Conservation (phyloP, 108 stramenopile genomes). For the Fragilariopsis cylindrus region DNA sequence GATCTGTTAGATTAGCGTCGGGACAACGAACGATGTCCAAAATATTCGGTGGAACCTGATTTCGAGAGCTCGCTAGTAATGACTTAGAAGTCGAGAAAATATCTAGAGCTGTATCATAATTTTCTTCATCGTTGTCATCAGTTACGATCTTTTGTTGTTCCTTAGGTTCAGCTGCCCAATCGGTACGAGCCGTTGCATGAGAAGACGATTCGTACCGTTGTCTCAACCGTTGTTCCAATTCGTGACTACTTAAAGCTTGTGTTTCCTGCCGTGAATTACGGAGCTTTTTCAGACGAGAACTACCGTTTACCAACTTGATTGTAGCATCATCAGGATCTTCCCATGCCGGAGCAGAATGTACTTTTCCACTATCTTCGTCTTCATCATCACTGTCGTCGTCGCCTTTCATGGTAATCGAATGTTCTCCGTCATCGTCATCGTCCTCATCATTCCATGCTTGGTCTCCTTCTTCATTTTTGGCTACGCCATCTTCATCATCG, state of each 20-base stretch:
- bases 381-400: constrained; percentile 14
- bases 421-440: constrained; percentile 19
- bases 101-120: constrained; percentile 31
- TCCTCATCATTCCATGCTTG: constrained; percentile 17
- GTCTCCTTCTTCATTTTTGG: not conserved
- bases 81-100: constrained; percentile 27
- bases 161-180: constrained; percentile 61
- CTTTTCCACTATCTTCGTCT: not conserved
- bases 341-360: constrained; percentile 37
- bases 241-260: constrained; percentile 41
- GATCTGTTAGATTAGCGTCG: constrained; percentile 86
- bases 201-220: constrained; percentile 66
- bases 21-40: constrained; percentile 67
- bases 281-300: constrained; percentile 68
- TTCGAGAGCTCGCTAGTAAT: constrained; percentile 27
- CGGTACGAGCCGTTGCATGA: constrained; percentile 50
- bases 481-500: constrained; percentile 8
- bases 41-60: constrained; percentile 58
- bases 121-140: constrained; percentile 33
- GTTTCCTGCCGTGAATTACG: constrained; percentile 53
- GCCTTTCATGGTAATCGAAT: constrained; percentile 1
- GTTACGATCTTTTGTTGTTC: constrained; percentile 25
- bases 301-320: constrained; percentile 31
- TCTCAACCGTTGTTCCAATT: constrained; percentile 71
- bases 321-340: constrained; percentile 50